A percentile compares a stretch with the other conserved stretches of the same genome.
phyloP scores from a whole-genome alignment of 176 grass and related monocot genomes.

The Miscanthus lutarioriparius region DNA sequence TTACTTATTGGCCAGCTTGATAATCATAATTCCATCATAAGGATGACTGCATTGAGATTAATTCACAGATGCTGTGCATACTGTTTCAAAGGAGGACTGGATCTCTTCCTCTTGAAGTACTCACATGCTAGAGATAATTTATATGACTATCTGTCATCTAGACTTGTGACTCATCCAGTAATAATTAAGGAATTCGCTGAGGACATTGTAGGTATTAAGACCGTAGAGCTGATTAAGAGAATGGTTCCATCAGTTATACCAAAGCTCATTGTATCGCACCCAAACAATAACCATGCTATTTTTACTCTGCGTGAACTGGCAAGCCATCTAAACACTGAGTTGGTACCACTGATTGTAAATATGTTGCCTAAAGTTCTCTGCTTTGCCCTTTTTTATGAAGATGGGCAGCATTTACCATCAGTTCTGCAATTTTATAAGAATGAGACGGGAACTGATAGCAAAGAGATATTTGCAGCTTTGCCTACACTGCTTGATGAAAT shows the following conservation, averaged over 20 bases:
- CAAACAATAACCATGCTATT: conserved; percentile 62
- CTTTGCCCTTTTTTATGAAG: conserved; percentile 78
- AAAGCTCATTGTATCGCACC: conserved; percentile 80
- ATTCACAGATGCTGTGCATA: conserved; percentile 63
- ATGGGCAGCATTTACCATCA: conserved; percentile 60
- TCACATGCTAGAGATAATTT: conserved; percentile 62
- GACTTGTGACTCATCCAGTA: conserved; percentile 57
- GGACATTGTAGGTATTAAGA: conserved; percentile 75
- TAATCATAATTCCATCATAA: conserved; percentile 57
- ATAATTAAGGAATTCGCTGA: conserved; percentile 81
- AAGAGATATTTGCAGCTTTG: conserved; percentile 94
- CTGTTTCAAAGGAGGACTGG: conserved; percentile 73
- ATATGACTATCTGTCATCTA: conserved; percentile 73
- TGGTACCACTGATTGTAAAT: conserved; percentile 61
- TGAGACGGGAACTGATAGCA: conserved; percentile 73
- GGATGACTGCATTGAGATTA: conserved; percentile 65
- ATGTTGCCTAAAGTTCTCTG: conserved; percentile 78
- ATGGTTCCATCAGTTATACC: conserved; percentile 91
- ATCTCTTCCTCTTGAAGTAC: conserved; percentile 65
- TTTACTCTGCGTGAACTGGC: conserved; percentile 74
- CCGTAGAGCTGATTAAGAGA: conserved; percentile 64
- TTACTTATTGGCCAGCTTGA: conserved; percentile 79
- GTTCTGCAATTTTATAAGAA: conserved; percentile 89
- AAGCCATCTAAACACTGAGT: conserved; percentile 61
- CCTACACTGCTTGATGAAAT: conserved; percentile 87